Base-by-base conservation (phyloP, 441 rosid genomes). In the Syzygium syzygioides region DNA sequence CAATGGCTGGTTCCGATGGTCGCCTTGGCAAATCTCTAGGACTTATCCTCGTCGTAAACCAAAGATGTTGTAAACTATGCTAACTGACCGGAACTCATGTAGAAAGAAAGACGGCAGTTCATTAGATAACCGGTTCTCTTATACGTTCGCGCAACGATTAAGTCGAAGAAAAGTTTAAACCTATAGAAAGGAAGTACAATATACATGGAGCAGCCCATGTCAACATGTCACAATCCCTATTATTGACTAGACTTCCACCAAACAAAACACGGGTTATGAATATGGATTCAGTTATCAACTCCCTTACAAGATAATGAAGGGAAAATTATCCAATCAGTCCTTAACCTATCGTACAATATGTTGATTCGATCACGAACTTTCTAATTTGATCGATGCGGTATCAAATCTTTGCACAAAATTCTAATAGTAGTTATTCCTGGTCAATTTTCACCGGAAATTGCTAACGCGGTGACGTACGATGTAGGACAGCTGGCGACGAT, bases 391-490 rank as follows among this genome's bases (percentile, higher is more conserved):
- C 15, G 2, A 23, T 76, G 41, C 13, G 4, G 10, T 2, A 6
- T 1, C 4, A 37, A 71, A 20, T 0, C 3, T 71, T 25, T 41
- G 5, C 10, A 2, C 10, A 23, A 76, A 76, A 41, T 23, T 26
- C 2, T 14, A 41, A 13, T 41, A 2, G 10, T 41, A 23, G 26
- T 41, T 0, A 0, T 76, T 41, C 1, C 1, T 1, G 3, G 0
- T 2, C 4, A 12, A 41, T 41, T 41, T 6, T 41, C 1, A 14
- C 3, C 9, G 3, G 10, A 76, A 76, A 23, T 41, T 3, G 18
- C 1, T 3, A 10, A 41, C 7, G 3, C 5, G 8, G 8, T 7
- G 9, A 6, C 5, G 26, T 9, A 6, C 7, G 3, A 12, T 7
- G 4, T 9, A 20, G 2, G 50, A 12, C 15, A 37, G 25, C 28